A percentile compares a stretch with the other conserved stretches of the same genome.
These are phyloP conservation scores for Botrytis cinerea DNA, from an alignment of 2,329 filamentous ascomycete species.

Conservation along the genomic window DNA sequence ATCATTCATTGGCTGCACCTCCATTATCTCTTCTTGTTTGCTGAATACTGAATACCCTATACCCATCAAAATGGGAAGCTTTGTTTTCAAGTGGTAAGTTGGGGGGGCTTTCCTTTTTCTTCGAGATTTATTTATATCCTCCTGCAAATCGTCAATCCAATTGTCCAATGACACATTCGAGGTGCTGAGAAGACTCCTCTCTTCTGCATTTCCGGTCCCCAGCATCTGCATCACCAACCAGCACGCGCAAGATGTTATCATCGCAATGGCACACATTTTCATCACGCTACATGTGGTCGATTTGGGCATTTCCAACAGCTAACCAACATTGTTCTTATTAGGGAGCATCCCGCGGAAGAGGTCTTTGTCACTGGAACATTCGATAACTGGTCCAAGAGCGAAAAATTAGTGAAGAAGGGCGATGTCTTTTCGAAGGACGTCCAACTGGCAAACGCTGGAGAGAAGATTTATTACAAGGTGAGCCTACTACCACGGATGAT, in stretches of 20 bases:
- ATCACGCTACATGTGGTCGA: background rate
- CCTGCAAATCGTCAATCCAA: background rate
- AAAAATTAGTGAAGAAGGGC: conserved; percentile 76
- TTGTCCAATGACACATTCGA: conserved; percentile 11
- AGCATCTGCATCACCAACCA: background rate
- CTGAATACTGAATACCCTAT: conserved; percentile 17
- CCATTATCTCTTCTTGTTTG: background rate
- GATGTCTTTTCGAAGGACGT: conserved; percentile 80
- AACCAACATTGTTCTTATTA: conserved; percentile 51
- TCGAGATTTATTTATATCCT: background rate
- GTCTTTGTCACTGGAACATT: conserved; percentile 97
- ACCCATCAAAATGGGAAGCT: conserved; percentile 42
- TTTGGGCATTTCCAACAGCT: background rate
- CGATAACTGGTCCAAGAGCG: conserved; percentile 87
- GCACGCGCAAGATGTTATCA: background rate
- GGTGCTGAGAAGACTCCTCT: background rate
- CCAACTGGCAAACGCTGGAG: conserved; percentile 60
- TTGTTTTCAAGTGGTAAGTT: conserved; percentile 44
- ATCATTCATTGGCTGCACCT: background rate
- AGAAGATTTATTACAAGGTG: conserved; percentile 96
- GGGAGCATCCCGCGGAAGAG: conserved; percentile 78
- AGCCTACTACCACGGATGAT: conserved; percentile 36
- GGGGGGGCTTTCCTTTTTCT: background rate
- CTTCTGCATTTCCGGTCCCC: background rate
- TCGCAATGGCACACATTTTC: background rate